Evolutionary conservation across 2,329 filamentous ascomycete species (phyloP), one percentile per base, ranked within the genome.

Genomic region (Diaporthe ilicicola): DNA sequence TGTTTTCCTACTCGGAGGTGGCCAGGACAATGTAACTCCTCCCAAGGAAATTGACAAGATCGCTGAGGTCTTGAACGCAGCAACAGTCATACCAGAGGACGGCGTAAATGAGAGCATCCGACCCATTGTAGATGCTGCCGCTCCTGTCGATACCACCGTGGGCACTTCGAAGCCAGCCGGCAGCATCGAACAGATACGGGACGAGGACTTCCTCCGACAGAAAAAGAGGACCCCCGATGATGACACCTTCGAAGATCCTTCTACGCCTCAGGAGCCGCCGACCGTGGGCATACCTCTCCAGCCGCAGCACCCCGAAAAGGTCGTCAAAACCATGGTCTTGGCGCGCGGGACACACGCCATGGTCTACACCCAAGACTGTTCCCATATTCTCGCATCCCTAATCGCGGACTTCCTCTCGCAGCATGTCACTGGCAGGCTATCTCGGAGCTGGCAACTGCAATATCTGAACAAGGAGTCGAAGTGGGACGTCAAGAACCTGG

Each of bases 401-500:
- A 91, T 98, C 66, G 92, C 94, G 71, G 91, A 93, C 73, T 98
- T 98, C 77, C 86, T 98, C 34, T 86, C 90, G 22, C 85, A 87
- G 3, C 88, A 94, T 76, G 86, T 98, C 67, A 95, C 95, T 12
- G 87, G 90, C 12, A 90, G 94, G 10, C 87, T 98, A 17, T 93
- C 91, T 1, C 89, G 95, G 34, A 93, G 92, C 53, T 98, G 95
- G 95, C 95, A 98, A 81, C 85, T 98, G 19, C 93, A 95, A 76
- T 92, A 96, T 76, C 89, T 98, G 29, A 94, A 93, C 2, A 94
- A 92, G 1, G 93, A 94, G 75, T 59, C 95, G 3, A 98, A 98
- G 82, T 98, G 95, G 95, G 95, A 98, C 78, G 94, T 98, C 75
- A 98, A 98, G 83, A 98, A 98, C 77, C 86, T 98, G 13, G 90